phyloP scores from a whole-genome alignment of 2,329 filamentous ascomycete species.

The Fusarium haematococcum region DNA sequence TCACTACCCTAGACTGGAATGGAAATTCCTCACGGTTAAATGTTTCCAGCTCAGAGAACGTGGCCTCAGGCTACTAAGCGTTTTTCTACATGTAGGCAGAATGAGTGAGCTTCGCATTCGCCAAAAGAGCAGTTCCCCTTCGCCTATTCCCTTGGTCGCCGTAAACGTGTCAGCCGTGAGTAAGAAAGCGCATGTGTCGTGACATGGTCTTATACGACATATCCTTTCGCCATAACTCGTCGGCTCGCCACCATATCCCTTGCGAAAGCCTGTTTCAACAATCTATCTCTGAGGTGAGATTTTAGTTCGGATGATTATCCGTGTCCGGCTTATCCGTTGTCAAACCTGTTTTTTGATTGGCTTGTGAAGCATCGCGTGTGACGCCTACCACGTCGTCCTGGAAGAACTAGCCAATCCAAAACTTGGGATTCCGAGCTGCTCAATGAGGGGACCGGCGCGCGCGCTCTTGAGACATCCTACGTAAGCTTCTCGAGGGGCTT shows the following conservation, averaged over 20 bases:
- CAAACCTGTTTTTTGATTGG: not conserved
- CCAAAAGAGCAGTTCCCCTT: not conserved
- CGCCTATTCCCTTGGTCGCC: not conserved
- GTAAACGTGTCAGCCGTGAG: not conserved
- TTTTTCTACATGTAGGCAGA: rapidly evolving
- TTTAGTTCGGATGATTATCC: not conserved
- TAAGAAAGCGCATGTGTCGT: not conserved
- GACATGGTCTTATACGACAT: not conserved
- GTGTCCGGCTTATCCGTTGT: not conserved
- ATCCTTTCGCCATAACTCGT: too few relatives aligned
- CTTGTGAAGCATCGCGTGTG: not conserved
- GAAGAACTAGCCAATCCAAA: not conserved
- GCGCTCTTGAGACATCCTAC: not conserved
- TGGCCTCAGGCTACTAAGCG: not conserved
- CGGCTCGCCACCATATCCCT: not conserved
- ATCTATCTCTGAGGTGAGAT: not conserved
- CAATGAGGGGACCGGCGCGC: not conserved
- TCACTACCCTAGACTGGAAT: not conserved
- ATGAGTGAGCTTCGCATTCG: not conserved
- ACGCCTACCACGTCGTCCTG: not conserved
- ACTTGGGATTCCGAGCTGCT: not conserved
- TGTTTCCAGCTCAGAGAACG: not conserved
- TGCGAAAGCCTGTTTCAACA: not conserved
- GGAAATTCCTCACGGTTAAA: not conserved
- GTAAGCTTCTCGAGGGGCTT: not conserved